Evolutionary conservation across 2,329 filamentous ascomycete genomes (phyloP).

Genomic region (Penicillium sp.): DNA sequence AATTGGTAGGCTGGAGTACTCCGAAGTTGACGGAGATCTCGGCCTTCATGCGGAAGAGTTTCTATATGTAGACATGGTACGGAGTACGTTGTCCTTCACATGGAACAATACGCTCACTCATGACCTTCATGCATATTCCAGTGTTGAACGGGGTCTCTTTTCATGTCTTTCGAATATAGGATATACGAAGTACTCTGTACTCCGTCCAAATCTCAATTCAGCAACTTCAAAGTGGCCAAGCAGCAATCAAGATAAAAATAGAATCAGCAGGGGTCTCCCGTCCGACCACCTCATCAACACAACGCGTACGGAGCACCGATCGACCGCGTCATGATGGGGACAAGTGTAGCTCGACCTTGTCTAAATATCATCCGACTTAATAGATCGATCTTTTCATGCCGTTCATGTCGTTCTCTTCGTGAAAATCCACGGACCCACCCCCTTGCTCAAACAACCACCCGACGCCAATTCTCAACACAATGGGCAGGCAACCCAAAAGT

Average conservation of each 20-base stretch:
- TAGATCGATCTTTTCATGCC: background rate
- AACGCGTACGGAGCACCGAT: background rate
- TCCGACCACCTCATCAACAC: background rate
- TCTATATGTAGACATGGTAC: too few species aligned
- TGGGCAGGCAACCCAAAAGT: slow-evolving; percentile 7
- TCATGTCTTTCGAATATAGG: too few species aligned
- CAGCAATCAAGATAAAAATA: slow-evolving; percentile 2
- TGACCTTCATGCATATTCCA: too few species aligned
- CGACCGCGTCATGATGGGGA: background rate
- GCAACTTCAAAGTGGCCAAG: background rate
- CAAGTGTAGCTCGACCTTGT: background rate
- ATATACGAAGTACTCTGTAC: too few species aligned
- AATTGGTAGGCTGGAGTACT: too few species aligned
- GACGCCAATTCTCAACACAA: background rate
- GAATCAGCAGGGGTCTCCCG: slow-evolving; percentile 4
- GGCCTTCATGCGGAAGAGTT: too few species aligned
- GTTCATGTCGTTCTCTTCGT: background rate
- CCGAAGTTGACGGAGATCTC: too few species aligned
- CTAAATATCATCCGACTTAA: background rate
- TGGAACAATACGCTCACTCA: too few species aligned
- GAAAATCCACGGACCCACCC: background rate
- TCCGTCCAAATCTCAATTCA: background rate
- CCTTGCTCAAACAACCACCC: background rate
- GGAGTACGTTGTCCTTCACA: too few species aligned
- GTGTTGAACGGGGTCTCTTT: too few species aligned